A percentile compares a stretch with the other conserved stretches of the same genome.
Conservation (phyloP, 371 early-diverging fungal species). For the Basidiobolus meristosporus region DNA sequence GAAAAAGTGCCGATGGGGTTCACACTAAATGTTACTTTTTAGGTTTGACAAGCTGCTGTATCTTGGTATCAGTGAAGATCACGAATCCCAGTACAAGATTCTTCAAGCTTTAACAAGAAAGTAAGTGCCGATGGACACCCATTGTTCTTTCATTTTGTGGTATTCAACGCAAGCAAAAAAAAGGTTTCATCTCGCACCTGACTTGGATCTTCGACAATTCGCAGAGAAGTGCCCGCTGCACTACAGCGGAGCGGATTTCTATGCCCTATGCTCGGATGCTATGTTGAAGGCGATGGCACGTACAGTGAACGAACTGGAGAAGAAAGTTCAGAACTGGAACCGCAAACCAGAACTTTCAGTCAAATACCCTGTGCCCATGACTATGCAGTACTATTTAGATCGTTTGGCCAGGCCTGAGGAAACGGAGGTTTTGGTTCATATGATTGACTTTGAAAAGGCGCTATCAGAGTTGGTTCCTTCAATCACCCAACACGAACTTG, state of each 20-base stretch:
- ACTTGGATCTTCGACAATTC: constrained; percentile 44
- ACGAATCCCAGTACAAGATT: constrained; percentile 70
- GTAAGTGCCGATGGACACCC: constrained; percentile 18
- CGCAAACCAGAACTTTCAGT: no score
- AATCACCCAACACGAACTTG: constrained; percentile 75
- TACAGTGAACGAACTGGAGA: constrained; percentile 59
- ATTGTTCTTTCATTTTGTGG: background rate
- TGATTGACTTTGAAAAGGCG: constrained; percentile 68
- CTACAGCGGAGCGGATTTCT: constrained; percentile 94
- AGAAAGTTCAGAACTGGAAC: constrained; percentile 18
- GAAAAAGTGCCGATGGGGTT: constrained; percentile 4
- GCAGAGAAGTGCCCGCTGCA: constrained; percentile 76
- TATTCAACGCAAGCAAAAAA: background rate
- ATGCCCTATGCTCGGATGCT: constrained; percentile 94
- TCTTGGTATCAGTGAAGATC: constrained; percentile 75
- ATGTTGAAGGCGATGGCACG: constrained; percentile 89
- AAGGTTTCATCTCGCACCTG: constrained; percentile 64
- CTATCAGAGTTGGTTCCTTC: constrained; percentile 75
- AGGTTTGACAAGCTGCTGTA: constrained; percentile 93
- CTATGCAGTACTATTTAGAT: constrained; percentile 69
- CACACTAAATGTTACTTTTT: background rate
- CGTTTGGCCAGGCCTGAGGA: constrained; percentile 43
- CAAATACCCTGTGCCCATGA: constrained; percentile 16
- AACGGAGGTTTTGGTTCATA: constrained; percentile 48
- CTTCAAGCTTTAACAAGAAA: constrained; percentile 86